Conservation (phyloP, 495 filamentous ascomycete species). For the Cenococcum geophilum region DNA sequence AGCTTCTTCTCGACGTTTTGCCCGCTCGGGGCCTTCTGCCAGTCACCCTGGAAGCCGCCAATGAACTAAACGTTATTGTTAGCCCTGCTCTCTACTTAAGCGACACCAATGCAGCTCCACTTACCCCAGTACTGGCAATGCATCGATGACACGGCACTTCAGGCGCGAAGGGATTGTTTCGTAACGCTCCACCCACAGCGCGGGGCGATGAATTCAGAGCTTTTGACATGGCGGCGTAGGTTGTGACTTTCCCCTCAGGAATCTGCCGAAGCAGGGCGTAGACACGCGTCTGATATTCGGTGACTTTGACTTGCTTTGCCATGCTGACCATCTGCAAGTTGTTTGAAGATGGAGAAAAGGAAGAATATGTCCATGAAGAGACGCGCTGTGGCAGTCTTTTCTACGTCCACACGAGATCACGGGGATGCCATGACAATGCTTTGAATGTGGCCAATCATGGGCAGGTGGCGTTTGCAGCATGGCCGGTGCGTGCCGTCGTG, state of each 20-base stretch:
- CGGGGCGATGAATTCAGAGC: constrained; percentile 64
- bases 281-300: constrained; percentile 43
- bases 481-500: not conserved
- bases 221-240: constrained; percentile 64
- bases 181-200: constrained; percentile 72
- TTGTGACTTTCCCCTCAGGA: constrained; percentile 62
- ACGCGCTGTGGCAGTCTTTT: not conserved
- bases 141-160: constrained; percentile 42
- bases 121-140: constrained; percentile 38
- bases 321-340: constrained; percentile 8
- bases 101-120: not conserved
- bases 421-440: not conserved
- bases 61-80: constrained; percentile 31
- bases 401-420: not conserved
- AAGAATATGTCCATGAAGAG: not conserved
- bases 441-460: constrained; percentile 10
- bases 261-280: constrained; percentile 64
- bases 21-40: constrained; percentile 45
- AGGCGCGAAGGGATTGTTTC: constrained; percentile 45
- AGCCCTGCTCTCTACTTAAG: not conserved
- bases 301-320: constrained; percentile 28
- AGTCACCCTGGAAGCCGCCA: constrained; percentile 46
- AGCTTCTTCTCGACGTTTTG: constrained; percentile 45
- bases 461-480: not conserved
- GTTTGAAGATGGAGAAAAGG: constrained; percentile 6